These are phyloP conservation scores for Lodderomyces pseudojiufengensis DNA, from an alignment of 1,139 yeast species.

Conservation along the genomic window DNA sequence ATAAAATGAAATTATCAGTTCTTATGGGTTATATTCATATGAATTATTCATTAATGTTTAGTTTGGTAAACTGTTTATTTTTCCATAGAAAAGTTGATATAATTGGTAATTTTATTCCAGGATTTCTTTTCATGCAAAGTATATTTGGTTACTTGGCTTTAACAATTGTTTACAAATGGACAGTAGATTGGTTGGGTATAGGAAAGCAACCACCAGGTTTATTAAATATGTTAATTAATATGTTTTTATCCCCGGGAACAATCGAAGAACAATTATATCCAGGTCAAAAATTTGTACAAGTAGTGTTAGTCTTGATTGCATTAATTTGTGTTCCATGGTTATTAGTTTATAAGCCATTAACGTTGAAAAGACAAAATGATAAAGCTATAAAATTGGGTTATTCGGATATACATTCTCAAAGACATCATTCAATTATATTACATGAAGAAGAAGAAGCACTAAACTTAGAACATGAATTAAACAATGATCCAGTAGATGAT, in stretches of 20 bases:
- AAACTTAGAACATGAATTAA: slow-evolving; percentile 21
- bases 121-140: slow-evolving; percentile 89
- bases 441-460: slow-evolving; percentile 35
- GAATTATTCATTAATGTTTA: slow-evolving; percentile 85
- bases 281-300: slow-evolving; percentile 81
- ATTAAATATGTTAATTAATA: slow-evolving; percentile 89
- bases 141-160: slow-evolving; percentile 88
- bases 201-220: slow-evolving; percentile 86
- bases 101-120: slow-evolving; percentile 91
- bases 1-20: slow-evolving; percentile 93
- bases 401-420: slow-evolving; percentile 32
- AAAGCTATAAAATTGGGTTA: slow-evolving; percentile 34
- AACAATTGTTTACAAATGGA: slow-evolving; percentile 90
- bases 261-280: slow-evolving; percentile 80
- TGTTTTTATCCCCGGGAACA: slow-evolving; percentile 92
- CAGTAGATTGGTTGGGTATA: slow-evolving; percentile 80
- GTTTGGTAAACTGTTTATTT: slow-evolving; percentile 73
- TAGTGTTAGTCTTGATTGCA: slow-evolving; percentile 70
- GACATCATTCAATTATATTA: slow-evolving; percentile 29
- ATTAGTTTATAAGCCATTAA: slow-evolving; percentile 80
- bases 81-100: slow-evolving; percentile 80
- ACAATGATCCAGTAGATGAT: slow-evolving; percentile 22
- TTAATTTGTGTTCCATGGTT: slow-evolving; percentile 94
- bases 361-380: slow-evolving; percentile 44
- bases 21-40: slow-evolving; percentile 93